A percentile compares a stretch with the other conserved stretches of the same genome.
phyloP scores from a whole-genome alignment of 2,329 filamentous ascomycete genomes.

The Camillea tinctor region DNA sequence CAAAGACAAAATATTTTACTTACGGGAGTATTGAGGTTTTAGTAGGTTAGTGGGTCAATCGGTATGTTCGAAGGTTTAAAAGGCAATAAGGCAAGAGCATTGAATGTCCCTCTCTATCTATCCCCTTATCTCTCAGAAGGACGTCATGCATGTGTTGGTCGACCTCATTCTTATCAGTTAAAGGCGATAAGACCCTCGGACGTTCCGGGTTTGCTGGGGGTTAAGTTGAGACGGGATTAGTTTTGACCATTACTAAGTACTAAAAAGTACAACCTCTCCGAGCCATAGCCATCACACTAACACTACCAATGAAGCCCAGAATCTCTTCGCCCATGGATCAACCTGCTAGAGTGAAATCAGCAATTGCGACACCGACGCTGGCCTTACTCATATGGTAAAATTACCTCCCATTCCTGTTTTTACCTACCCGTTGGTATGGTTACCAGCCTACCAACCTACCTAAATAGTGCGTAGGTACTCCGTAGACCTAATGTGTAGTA shows the following conservation, averaged over 20 bases:
- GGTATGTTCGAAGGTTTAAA: too few relatives aligned
- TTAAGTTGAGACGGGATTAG: neutral
- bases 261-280: too few relatives aligned
- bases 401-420: neutral
- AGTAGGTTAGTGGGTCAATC: too few relatives aligned
- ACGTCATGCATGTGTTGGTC: neutral
- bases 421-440: too few relatives aligned
- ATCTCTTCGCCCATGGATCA: neutral
- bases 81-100: too few relatives aligned
- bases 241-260: too few relatives aligned
- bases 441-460: too few relatives aligned
- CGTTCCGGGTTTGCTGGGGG: neutral
- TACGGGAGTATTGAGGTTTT: too few relatives aligned
- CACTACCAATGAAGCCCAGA: neutral
- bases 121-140: neutral
- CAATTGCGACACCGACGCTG: neutral
- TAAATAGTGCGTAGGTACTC: neutral
- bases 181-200: neutral
- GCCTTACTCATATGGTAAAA: neutral
- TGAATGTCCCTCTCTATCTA: too few relatives aligned
- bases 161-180: neutral
- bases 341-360: neutral
- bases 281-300: too few relatives aligned
- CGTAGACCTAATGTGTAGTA: neutral
- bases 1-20: too few relatives aligned